These are phyloP conservation scores for Pyricularia grisea DNA, from an alignment of 2,329 filamentous ascomycete genomes.

Conservation along the genomic window DNA sequence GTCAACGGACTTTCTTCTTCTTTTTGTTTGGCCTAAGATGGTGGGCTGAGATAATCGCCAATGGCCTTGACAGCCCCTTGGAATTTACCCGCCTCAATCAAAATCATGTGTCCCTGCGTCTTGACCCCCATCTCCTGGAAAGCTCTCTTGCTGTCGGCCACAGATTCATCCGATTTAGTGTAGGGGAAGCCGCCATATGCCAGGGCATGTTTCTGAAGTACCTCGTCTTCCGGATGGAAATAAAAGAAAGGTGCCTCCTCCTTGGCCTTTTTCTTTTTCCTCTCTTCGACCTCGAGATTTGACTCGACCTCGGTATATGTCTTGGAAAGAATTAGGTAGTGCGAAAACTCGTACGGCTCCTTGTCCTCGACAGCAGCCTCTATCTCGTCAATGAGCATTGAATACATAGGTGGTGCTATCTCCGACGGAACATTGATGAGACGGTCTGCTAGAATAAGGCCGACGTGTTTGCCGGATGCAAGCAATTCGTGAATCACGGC, in stretches of 20 bases:
- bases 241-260: conserved; percentile 61
- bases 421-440: conserved; percentile 96
- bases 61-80: conserved; percentile 67
- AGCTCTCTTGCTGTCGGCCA: conserved; percentile 83
- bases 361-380: conserved; percentile 79
- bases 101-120: conserved; percentile 72
- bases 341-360: conserved; percentile 86
- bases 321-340: conserved; percentile 87
- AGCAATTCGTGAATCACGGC: conserved; percentile 55
- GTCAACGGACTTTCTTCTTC: conserved; percentile 6
- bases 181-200: conserved; percentile 67
- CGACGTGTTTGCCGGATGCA: conserved; percentile 52
- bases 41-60: conserved; percentile 58
- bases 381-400: conserved; percentile 87
- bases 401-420: conserved; percentile 87
- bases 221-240: conserved; percentile 95
- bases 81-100: conserved; percentile 76
- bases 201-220: conserved; percentile 66
- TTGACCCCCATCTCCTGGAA: conserved; percentile 91
- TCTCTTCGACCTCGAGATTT: conserved; percentile 59
- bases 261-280: conserved; percentile 57
- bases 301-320: conserved; percentile 87
- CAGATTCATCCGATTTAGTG: conserved; percentile 69
- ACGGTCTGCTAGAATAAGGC: conserved; percentile 82
- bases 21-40: conserved; percentile 16